Evolutionary conservation across 345 rosid species (phyloP).

Genomic region (Linum trigynum): DNA sequence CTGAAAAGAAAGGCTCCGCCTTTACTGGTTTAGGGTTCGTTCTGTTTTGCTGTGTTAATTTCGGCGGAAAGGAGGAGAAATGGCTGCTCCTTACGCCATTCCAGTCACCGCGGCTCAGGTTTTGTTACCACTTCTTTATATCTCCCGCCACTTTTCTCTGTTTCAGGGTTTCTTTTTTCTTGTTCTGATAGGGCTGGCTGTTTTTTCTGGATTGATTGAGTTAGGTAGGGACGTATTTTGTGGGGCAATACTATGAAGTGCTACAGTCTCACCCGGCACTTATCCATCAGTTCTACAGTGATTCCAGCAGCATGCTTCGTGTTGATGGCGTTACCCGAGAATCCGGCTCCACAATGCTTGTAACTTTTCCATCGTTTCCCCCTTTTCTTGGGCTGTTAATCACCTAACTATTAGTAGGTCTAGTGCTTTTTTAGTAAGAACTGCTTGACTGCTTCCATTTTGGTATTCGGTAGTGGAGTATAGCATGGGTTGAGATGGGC

Average conservation of each 20-base stretch:
- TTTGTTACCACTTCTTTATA: background rate
- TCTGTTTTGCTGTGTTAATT: conserved; percentile 7
- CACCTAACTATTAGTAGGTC: too few species aligned
- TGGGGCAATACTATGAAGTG: conserved; percentile 38
- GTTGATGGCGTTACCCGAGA: conserved; percentile 31
- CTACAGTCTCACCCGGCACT: conserved; percentile 35
- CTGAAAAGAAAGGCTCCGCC: background rate
- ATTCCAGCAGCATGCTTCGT: conserved; percentile 41
- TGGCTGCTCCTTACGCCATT: conserved; percentile 34
- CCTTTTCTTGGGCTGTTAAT: background rate
- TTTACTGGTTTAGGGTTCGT: conserved; percentile 11
- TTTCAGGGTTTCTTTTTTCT: background rate
- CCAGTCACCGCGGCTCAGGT: conserved; percentile 49
- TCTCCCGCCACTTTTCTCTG: background rate
- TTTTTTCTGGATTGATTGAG: background rate
- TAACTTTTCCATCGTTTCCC: conserved; percentile 2
- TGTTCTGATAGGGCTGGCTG: background rate
- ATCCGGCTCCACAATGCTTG: conserved; percentile 37
- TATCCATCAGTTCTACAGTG: conserved; percentile 38
- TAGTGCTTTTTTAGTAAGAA: too few species aligned
- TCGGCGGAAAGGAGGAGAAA: conserved; percentile 1
- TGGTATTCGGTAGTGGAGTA: background rate
- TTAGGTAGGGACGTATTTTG: conserved; percentile 47
- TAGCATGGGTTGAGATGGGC: background rate
- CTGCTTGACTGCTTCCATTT: background rate